Percentiles rank a stretch among this genome's conserved stretches.
Conservation (phyloP, 495 filamentous ascomycete species). For the Penicillium argentinense region DNA sequence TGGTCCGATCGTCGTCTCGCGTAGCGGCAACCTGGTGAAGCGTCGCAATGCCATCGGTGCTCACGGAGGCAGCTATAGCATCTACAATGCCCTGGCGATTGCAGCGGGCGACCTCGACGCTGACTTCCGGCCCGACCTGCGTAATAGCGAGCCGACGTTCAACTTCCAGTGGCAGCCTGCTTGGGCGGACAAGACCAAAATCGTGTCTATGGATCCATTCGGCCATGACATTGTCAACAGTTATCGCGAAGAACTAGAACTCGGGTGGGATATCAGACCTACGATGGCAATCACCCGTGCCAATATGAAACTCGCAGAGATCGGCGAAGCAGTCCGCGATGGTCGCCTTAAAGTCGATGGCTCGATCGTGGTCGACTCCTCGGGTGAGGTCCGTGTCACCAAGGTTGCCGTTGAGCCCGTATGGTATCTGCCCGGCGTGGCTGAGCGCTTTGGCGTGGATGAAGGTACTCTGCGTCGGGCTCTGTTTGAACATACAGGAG, state of each 20-base stretch:
- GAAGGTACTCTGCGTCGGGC: slow-evolving; percentile 83
- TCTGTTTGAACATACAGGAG: slow-evolving; percentile 93
- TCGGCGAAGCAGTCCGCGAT: slow-evolving; percentile 78
- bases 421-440: slow-evolving; percentile 95
- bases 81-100: slow-evolving; percentile 93
- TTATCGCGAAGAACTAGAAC: slow-evolving; percentile 40
- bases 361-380: slow-evolving; percentile 79
- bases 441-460: slow-evolving; percentile 92
- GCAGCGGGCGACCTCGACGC: slow-evolving; percentile 83
- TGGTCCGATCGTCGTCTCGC: slow-evolving; percentile 89
- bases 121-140: slow-evolving; percentile 89
- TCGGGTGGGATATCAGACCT: slow-evolving; percentile 89
- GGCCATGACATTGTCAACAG: slow-evolving; percentile 68
- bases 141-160: slow-evolving; percentile 88
- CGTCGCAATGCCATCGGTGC: slow-evolving; percentile 87
- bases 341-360: slow-evolving; percentile 86
- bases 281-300: slow-evolving; percentile 94
- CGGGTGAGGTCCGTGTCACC: slow-evolving; percentile 88
- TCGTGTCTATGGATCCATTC: slow-evolving; percentile 95
- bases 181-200: slow-evolving; percentile 91
- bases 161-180: slow-evolving; percentile 84
- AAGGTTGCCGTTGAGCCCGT: slow-evolving; percentile 96
- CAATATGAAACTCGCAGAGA: slow-evolving; percentile 95
- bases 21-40: slow-evolving; percentile 71
- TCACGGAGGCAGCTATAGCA: slow-evolving; percentile 95